Conservation (phyloP, 2,329 filamentous ascomycete species). For the Colletotrichum viniferum region DNA sequence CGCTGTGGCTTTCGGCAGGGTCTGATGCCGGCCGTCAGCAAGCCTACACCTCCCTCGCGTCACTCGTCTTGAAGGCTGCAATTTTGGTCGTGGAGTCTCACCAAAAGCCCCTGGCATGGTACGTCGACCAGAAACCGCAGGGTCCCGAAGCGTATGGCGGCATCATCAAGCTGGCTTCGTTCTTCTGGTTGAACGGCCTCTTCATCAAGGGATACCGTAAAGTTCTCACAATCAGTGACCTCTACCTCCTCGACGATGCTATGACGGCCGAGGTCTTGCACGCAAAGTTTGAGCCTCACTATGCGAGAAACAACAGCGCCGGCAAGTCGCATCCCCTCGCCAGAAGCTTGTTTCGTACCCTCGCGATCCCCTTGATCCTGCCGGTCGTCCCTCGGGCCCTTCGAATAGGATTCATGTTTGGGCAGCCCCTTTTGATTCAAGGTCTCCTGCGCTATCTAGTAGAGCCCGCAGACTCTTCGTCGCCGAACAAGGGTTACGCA, state of each 20-base stretch:
- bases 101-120: slow-evolving; percentile 19
- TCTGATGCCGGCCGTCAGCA: neutral
- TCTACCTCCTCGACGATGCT: slow-evolving; percentile 25
- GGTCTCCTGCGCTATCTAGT: slow-evolving; percentile 32
- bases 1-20: neutral
- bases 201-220: slow-evolving; percentile 35
- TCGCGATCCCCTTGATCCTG: slow-evolving; percentile 34
- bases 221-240: slow-evolving; percentile 31
- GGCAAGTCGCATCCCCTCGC: slow-evolving; percentile 29
- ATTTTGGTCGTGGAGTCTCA: slow-evolving; percentile 25
- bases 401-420: slow-evolving; percentile 36
- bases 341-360: slow-evolving; percentile 28
- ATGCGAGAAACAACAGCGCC: neutral
- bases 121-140: slow-evolving; percentile 29
- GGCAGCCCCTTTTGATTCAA: slow-evolving; percentile 44
- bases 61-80: slow-evolving; percentile 22
- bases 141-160: slow-evolving; percentile 41
- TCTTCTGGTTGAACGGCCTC: slow-evolving; percentile 38
- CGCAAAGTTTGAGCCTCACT: neutral
- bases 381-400: slow-evolving; percentile 37
- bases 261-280: neutral
- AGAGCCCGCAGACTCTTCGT: slow-evolving; percentile 16
- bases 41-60: slow-evolving; percentile 17
- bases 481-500: slow-evolving; percentile 39
- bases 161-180: slow-evolving; percentile 32